Percentiles rank a stretch among this genome's conserved stretches.
Conservation (phyloP, 305 asterid species). For the Petunia hybrid region DNA sequence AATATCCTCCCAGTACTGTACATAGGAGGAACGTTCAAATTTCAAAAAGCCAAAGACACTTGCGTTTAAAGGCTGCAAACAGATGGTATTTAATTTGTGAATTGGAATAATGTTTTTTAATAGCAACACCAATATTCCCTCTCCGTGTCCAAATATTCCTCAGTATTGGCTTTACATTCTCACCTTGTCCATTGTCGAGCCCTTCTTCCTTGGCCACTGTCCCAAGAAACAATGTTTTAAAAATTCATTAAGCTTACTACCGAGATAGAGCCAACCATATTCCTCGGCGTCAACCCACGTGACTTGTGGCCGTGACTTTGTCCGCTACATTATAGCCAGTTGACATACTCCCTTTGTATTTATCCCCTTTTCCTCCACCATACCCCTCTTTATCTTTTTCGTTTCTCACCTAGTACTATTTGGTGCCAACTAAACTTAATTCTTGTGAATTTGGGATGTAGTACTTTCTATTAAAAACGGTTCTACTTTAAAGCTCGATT, state of each 20-base stretch:
- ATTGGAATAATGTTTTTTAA: constrained; percentile 25
- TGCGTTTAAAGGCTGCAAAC: background rate
- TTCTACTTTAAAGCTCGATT: no score
- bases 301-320: constrained; percentile 53
- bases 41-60: constrained; percentile 15
- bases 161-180: constrained; percentile 42
- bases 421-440: no score
- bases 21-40: background rate
- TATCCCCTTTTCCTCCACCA: constrained; percentile 38
- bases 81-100: constrained; percentile 35
- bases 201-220: constrained; percentile 34
- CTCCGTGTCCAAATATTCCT: constrained; percentile 74
- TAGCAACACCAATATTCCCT: constrained; percentile 68
- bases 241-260: background rate
- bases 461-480: no score
- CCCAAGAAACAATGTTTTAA: background rate
- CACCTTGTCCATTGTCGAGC: constrained; percentile 34
- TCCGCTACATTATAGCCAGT: constrained; percentile 29
- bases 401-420: no score
- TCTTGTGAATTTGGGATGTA: no score
- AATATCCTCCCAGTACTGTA: no score
- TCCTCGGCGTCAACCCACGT: constrained; percentile 74
- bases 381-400: background rate
- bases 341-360: constrained; percentile 17
- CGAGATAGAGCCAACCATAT: constrained; percentile 43